These are phyloP conservation scores for Neurospora intermedia DNA, from an alignment of 495 filamentous ascomycete species.

Conservation along the genomic window DNA sequence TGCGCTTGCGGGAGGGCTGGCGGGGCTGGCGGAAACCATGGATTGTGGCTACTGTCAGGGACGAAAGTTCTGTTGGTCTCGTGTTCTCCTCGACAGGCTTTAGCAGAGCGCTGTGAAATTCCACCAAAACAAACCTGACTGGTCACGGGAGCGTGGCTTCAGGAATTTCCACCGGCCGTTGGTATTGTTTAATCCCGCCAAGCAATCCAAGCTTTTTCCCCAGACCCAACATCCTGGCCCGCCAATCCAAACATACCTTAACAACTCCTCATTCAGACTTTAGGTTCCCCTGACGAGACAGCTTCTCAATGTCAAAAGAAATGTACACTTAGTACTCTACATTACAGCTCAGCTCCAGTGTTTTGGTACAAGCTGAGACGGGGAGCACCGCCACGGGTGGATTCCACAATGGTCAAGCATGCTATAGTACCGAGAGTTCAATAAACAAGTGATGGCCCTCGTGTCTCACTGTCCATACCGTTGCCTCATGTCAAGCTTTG, in stretches of 20 bases:
- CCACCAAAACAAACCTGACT: neutral
- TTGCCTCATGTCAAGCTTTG: neutral
- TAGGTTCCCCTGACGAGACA: neutral
- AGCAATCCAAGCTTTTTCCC: neutral
- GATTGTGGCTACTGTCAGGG: constrained; percentile 3
- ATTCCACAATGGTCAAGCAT: neutral
- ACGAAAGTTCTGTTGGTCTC: constrained; percentile 24
- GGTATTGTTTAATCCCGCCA: neutral
- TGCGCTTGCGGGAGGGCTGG: constrained; percentile 7
- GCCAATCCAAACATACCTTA: neutral
- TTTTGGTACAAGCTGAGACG: neutral
- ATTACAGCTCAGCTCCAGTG: neutral
- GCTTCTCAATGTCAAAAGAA: neutral
- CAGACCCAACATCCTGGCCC: neutral
- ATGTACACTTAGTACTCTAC: neutral
- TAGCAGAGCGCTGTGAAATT: neutral
- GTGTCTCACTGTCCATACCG: neutral
- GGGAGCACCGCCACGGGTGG: neutral
- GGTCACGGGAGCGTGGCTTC: neutral
- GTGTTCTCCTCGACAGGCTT: constrained; percentile 7
- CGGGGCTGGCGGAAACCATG: neutral
- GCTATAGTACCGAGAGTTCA: neutral
- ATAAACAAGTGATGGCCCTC: neutral
- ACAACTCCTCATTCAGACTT: neutral
- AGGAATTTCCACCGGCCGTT: neutral